Conservation (phyloP, 176 grass and related monocot genomes). For the Rhynchospora tenuis region DNA sequence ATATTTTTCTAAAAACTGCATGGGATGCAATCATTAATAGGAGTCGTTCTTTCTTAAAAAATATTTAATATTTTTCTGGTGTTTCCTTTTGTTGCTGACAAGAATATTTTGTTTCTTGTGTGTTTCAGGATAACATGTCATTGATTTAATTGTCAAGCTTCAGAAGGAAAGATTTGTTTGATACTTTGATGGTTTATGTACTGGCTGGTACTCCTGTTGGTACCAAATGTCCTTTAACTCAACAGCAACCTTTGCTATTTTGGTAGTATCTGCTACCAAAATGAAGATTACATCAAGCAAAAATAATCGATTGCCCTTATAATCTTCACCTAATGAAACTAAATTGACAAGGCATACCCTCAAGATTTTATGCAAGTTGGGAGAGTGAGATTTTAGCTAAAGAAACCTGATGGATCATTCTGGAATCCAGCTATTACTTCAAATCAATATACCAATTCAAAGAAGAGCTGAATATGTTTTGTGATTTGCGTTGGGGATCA, state of each 20-base stretch:
- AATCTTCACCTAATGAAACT: not conserved
- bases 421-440: constrained; percentile 69
- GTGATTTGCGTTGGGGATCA: not conserved
- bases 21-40: too few species aligned
- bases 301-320: not conserved
- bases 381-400: constrained; percentile 87
- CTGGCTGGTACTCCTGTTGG: too few species aligned
- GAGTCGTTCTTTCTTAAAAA: too few species aligned
- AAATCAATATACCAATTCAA: constrained; percentile 16
- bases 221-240: too few species aligned
- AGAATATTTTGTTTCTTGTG: too few species aligned
- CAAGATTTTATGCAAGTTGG: constrained; percentile 91
- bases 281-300: not conserved
- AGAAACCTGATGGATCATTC: constrained; percentile 61
- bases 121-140: too few species aligned
- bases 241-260: not conserved
- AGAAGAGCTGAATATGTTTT: not conserved
- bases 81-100: too few species aligned
- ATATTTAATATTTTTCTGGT: too few species aligned
- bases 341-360: constrained; percentile 76
- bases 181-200: too few species aligned
- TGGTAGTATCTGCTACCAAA: not conserved
- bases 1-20: too few species aligned
- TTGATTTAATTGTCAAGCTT: too few species aligned
- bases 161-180: too few species aligned